phyloP scores from a whole-genome alignment of 495 filamentous ascomycete genomes.

The Neurospora sp. region DNA sequence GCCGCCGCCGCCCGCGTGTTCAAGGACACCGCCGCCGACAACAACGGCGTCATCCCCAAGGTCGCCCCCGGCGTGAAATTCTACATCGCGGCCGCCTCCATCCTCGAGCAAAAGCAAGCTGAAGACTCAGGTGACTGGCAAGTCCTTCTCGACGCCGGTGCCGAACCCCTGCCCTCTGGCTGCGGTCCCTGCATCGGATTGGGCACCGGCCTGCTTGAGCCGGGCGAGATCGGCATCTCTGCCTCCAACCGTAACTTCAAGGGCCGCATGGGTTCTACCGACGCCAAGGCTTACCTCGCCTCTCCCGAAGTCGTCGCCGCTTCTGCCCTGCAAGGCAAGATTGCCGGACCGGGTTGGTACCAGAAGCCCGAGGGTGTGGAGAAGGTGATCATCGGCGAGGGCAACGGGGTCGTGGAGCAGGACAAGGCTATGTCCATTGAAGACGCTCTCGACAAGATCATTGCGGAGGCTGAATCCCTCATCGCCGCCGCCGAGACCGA shows the following conservation, averaged over 20 bases:
- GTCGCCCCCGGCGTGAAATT: conserved; percentile 73
- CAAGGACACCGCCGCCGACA: conserved; percentile 53
- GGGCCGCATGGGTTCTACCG: conserved; percentile 76
- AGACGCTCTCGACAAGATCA: conserved; percentile 57
- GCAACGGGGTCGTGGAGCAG: conserved; percentile 50
- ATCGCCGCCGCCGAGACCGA: conserved; percentile 37
- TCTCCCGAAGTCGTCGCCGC: conserved; percentile 90
- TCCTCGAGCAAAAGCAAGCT: conserved; percentile 66
- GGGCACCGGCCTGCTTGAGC: conserved; percentile 71
- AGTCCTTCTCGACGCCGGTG: conserved; percentile 68
- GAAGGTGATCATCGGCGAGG: conserved; percentile 61
- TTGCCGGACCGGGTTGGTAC: conserved; percentile 76
- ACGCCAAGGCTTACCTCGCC: conserved; percentile 80
- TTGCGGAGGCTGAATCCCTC: conserved; percentile 53
- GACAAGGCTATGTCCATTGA: conserved; percentile 54
- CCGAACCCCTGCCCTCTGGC: conserved; percentile 60
- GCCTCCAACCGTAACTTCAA: conserved; percentile 91
- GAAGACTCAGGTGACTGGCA: conserved; percentile 87
- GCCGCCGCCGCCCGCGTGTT: conserved; percentile 80
- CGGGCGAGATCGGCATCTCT: conserved; percentile 81
- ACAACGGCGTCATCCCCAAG: conserved; percentile 48
- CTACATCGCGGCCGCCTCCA: conserved; percentile 84
- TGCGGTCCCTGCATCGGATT: conserved; percentile 92
- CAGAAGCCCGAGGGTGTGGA: conserved; percentile 53
- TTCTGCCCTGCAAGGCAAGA: conserved; percentile 67